phyloP scores from a whole-genome alignment of 306 rosid species.

The Biancaea sappan region DNA sequence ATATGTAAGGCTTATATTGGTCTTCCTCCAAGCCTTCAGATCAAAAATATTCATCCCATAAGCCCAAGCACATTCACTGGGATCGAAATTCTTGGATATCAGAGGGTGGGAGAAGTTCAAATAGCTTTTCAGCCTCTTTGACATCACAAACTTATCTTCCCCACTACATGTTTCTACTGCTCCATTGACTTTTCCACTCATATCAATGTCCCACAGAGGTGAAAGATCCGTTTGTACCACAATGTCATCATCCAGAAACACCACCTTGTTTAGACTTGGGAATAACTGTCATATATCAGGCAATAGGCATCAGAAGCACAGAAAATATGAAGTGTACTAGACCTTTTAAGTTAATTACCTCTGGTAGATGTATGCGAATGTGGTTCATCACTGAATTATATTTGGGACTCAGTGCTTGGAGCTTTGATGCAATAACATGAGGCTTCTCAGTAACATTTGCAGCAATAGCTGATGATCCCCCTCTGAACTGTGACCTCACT shows the following conservation, averaged over 20 bases:
- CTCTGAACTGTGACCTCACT: conserved; percentile 84
- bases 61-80: conserved; percentile 96
- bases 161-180: conserved; percentile 95
- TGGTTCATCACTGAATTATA: conserved; percentile 98
- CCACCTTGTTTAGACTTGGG: conserved; percentile 91
- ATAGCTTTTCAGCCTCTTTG: conserved; percentile 86
- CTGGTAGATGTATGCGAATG: conserved; percentile 91
- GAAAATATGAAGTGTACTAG: too few relatives aligned
- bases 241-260: conserved; percentile 92
- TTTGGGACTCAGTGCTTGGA: conserved; percentile 97
- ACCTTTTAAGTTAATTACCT: conserved; percentile 53
- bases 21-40: conserved; percentile 93
- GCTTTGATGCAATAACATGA: conserved; percentile 77
- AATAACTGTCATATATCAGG: conserved; percentile 62
- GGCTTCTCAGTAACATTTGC: conserved; percentile 84
- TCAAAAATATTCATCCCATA: conserved; percentile 99
- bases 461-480: conserved; percentile 93
- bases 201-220: conserved; percentile 93
- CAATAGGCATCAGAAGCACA: conserved; percentile 32
- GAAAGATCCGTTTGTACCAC: conserved; percentile 98
- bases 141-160: conserved; percentile 96
- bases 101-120: conserved; percentile 97
- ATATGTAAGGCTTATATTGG: conserved; percentile 87
- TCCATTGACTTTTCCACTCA: conserved; percentile 96
- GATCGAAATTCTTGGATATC: conserved; percentile 61